Evolutionary conservation across 495 filamentous ascomycete species (phyloP).

Genomic region (Aspergillus conjunctus): DNA sequence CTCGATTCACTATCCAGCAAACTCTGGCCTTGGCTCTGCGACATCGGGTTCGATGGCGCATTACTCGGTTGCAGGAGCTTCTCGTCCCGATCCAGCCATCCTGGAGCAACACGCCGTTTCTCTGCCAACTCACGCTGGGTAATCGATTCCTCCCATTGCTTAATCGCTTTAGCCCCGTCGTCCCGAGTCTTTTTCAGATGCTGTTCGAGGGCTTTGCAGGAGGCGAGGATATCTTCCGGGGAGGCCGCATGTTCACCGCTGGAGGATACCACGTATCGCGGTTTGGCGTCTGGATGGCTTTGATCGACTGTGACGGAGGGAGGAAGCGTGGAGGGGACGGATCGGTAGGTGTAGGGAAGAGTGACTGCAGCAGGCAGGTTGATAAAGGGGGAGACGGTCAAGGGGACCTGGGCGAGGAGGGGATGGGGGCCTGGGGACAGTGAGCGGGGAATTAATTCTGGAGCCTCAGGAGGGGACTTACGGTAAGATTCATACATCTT

Average conservation of each 20-base stretch:
- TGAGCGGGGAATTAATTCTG: background rate
- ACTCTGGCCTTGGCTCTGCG: conserved; percentile 38
- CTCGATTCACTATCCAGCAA: conserved; percentile 49
- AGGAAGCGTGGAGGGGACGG: conserved; percentile 81
- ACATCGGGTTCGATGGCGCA: conserved; percentile 17
- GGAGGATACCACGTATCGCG: conserved; percentile 72
- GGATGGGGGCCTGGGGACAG: conserved; percentile 61
- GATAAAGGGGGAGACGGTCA: conserved; percentile 94
- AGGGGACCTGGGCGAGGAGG: conserved; percentile 85
- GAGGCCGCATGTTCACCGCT: conserved; percentile 74
- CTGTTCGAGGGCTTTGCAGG: conserved; percentile 73
- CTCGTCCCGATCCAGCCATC: conserved; percentile 90
- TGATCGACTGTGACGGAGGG: conserved; percentile 66
- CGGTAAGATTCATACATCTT: conserved; percentile 51
- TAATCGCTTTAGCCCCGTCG: conserved; percentile 65
- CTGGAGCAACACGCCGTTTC: conserved; percentile 87
- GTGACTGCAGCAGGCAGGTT: conserved; percentile 87
- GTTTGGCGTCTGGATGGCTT: conserved; percentile 43
- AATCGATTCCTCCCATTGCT: conserved; percentile 70
- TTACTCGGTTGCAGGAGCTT: conserved; percentile 72
- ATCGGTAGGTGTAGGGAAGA: conserved; percentile 92
- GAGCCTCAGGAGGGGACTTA: conserved; percentile 24
- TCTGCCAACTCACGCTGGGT: conserved; percentile 81
- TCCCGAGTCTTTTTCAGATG: conserved; percentile 66
- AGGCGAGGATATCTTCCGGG: conserved; percentile 78